phyloP scores from a whole-genome alignment of 2,329 filamentous ascomycete genomes.

The Colletotrichum orchidophilum region DNA sequence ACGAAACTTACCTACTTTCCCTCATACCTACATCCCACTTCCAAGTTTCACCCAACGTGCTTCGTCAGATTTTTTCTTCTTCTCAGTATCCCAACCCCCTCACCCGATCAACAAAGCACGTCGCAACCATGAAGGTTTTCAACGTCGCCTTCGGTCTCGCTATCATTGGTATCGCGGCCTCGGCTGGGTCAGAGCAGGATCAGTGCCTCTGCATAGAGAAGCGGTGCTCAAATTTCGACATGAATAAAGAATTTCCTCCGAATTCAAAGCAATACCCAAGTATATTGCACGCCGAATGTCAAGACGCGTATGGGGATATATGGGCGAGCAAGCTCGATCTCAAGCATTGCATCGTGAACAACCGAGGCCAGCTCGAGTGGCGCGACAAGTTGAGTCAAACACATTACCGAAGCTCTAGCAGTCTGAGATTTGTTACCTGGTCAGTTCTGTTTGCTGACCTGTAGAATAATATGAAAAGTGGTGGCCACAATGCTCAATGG shows the following conservation, averaged over 20 bases:
- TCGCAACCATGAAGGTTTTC: neutral
- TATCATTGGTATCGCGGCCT: neutral
- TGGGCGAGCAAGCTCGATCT: neutral
- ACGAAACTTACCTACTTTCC: no score
- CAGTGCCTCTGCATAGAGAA: conserved; percentile 15
- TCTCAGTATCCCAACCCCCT: neutral
- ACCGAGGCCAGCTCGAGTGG: neutral
- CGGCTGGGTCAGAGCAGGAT: conserved; percentile 8
- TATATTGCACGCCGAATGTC: no score
- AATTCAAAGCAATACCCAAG: no score
- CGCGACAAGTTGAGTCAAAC: neutral
- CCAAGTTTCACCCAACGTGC: neutral
- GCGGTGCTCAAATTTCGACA: neutral
- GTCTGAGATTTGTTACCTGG: no score
- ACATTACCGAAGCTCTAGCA: no score
- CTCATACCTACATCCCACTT: neutral
- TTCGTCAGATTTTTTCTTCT: neutral
- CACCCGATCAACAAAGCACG: neutral
- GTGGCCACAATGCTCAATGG: no score
- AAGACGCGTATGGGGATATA: no score
- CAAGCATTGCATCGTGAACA: neutral
- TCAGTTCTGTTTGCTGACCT: no score
- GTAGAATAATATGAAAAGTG: no score
- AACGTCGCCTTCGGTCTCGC: neutral
- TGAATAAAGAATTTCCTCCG: neutral